A percentile compares a stretch with the other conserved stretches of the same genome.
Conservation (phyloP, 2,329 filamentous ascomycete species). For the Graphiopsis chlorocephala region DNA sequence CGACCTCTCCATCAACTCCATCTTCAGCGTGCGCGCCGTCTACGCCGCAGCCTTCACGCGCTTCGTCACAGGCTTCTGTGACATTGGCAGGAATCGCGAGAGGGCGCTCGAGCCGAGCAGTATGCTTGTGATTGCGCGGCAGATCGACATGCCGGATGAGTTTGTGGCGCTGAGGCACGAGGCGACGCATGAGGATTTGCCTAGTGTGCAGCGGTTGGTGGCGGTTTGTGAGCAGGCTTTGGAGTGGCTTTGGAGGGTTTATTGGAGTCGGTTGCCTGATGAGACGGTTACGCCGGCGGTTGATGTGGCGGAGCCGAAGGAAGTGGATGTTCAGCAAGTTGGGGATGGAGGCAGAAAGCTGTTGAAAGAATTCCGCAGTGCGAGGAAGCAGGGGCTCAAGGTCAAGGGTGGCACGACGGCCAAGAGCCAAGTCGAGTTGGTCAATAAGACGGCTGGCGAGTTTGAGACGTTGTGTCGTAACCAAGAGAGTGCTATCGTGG, state of each 20-base stretch:
- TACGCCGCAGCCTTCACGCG: slow-evolving; percentile 67
- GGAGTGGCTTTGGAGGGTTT: slow-evolving; percentile 84
- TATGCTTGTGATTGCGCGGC: slow-evolving; percentile 70
- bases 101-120: slow-evolving; percentile 58
- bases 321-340: slow-evolving; percentile 34
- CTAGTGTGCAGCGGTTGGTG: slow-evolving; percentile 70
- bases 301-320: slow-evolving; percentile 16
- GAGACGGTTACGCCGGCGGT: slow-evolving; percentile 19
- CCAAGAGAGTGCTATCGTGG: slow-evolving; percentile 16
- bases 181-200: slow-evolving; percentile 84
- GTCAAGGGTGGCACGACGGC: slow-evolving; percentile 29
- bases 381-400: slow-evolving; percentile 31
- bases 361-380: slow-evolving; percentile 27
- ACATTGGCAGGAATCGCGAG: slow-evolving; percentile 65
- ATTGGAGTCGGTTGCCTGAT: slow-evolving; percentile 63
- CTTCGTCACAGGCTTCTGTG: slow-evolving; percentile 77
- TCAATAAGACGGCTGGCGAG: slow-evolving; percentile 19
- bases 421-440: slow-evolving; percentile 32
- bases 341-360: slow-evolving; percentile 29
- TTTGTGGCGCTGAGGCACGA: slow-evolving; percentile 90
- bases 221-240: slow-evolving; percentile 68
- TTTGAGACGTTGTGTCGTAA: not conserved
- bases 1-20: slow-evolving; percentile 44
- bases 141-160: slow-evolving; percentile 66
- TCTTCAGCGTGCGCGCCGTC: slow-evolving; percentile 63